Evolutionary conservation across 345 rosid species (phyloP).

Genomic region (Pistacia integerrima): DNA sequence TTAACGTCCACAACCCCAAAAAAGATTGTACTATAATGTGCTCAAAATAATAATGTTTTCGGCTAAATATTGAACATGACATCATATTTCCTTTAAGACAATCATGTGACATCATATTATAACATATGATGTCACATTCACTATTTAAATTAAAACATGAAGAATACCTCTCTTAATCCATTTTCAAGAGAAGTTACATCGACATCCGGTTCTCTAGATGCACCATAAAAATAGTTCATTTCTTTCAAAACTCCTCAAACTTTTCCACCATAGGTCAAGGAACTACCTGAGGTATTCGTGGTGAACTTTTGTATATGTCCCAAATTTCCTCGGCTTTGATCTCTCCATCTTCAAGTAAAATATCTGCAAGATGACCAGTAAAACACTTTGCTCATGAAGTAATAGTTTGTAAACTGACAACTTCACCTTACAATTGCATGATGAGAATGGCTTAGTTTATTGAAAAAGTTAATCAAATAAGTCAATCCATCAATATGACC

Average conservation of each 20-base stretch:
- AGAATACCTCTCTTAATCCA: neutral
- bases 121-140: too few relatives aligned
- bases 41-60: neutral
- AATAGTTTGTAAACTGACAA: neutral
- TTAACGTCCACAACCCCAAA: constrained; percentile 1
- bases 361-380: constrained; percentile 48
- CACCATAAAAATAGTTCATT: neutral
- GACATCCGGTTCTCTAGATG: neutral
- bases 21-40: constrained; percentile 25
- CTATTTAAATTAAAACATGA: too few relatives aligned
- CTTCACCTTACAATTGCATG: neutral
- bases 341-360: constrained; percentile 73
- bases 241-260: neutral
- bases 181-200: neutral
- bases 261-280: neutral
- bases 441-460: neutral
- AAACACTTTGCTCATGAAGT: neutral
- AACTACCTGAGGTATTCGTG: constrained; percentile 77
- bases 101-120: too few relatives aligned
- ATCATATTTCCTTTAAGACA: too few relatives aligned
- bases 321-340: constrained; percentile 83
- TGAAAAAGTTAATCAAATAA: neutral
- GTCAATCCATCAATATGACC: constrained; percentile 39
- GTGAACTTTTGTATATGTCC: constrained; percentile 70
- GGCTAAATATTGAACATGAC: too few relatives aligned